Evolutionary conservation across 805 yeast genomes (phyloP).

Genomic region (Wickerhamomyces xylosicus): DNA sequence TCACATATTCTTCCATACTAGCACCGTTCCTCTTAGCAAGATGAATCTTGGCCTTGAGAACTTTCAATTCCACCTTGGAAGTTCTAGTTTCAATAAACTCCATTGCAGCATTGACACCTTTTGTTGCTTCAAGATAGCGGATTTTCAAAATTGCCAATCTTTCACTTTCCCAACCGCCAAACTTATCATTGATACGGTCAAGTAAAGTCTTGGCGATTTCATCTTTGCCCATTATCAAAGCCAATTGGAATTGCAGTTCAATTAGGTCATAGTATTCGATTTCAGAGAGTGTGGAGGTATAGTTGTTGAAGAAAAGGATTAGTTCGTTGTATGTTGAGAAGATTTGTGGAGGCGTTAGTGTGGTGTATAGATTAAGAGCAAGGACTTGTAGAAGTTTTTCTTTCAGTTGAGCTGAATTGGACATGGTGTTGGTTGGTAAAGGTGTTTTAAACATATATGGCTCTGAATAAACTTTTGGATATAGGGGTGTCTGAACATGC

Average conservation of each 20-base stretch:
- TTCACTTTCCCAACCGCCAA: constrained; percentile 46
- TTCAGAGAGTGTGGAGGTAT: constrained; percentile 14
- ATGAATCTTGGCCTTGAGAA: constrained; percentile 17
- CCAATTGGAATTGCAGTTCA: constrained; percentile 64
- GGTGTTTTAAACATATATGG: too few relatives aligned
- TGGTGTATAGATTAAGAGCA: constrained; percentile 38
- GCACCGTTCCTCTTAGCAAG: constrained; percentile 5
- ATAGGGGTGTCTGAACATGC: too few relatives aligned
- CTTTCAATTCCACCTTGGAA: constrained; percentile 10
- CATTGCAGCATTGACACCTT: constrained; percentile 27
- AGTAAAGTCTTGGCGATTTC: constrained; percentile 59
- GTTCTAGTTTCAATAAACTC: constrained; percentile 24
- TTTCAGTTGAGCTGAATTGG: constrained; percentile 14
- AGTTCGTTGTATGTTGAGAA: constrained; percentile 28
- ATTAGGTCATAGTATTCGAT: constrained; percentile 43
- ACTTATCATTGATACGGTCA: constrained; percentile 56
- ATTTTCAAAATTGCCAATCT: constrained; percentile 46
- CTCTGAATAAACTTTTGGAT: too few relatives aligned
- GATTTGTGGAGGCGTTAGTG: constrained; percentile 34
- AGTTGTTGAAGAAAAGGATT: constrained; percentile 10
- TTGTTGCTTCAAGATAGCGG: constrained; percentile 45
- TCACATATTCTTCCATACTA: constrained; percentile 32
- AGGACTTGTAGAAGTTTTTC: constrained; percentile 41
- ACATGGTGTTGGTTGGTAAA: constrained; percentile 2
- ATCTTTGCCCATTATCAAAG: constrained; percentile 54